phyloP scores from a whole-genome alignment of 2,329 filamentous ascomycete species.

The Ophiocordyceps robertsii region DNA sequence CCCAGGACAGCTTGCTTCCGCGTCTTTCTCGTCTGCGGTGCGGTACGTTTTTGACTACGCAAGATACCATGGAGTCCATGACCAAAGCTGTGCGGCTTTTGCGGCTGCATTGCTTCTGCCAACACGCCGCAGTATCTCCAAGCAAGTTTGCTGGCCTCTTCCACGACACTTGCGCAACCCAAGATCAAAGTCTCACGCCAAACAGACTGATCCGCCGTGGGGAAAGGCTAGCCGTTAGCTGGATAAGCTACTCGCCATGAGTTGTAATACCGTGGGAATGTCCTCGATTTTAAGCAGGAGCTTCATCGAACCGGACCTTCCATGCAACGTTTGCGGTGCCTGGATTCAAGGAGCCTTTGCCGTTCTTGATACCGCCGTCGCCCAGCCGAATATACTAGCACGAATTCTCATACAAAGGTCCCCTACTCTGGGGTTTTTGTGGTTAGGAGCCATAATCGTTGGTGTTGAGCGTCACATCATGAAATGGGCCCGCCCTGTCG shows the following conservation, averaged over 20 bases:
- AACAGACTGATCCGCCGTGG: background rate
- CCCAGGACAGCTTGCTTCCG: background rate
- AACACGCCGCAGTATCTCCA: background rate
- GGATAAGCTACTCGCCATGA: background rate
- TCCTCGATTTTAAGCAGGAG: background rate
- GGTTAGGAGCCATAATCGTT: background rate
- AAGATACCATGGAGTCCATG: background rate
- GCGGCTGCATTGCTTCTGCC: background rate
- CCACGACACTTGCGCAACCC: background rate
- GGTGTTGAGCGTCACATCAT: background rate
- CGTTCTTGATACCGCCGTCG: constrained; percentile 1
- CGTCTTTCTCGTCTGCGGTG: background rate
- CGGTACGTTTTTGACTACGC: background rate
- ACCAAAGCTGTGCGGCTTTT: background rate
- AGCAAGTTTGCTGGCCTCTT: background rate
- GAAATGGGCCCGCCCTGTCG: constrained; percentile 3
- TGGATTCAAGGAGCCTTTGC: constrained; percentile 4
- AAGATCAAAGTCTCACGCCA: background rate
- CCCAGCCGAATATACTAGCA: background rate
- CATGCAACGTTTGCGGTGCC: constrained; percentile 3
- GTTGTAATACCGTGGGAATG: background rate
- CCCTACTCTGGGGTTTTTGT: background rate
- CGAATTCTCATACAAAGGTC: background rate
- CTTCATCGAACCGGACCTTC: background rate
- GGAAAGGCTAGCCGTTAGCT: background rate